Percentiles rank a stretch among this genome's conserved stretches.
phyloP scores from a whole-genome alignment of 164 flowering plant species.

The Tetracentron sinense region DNA sequence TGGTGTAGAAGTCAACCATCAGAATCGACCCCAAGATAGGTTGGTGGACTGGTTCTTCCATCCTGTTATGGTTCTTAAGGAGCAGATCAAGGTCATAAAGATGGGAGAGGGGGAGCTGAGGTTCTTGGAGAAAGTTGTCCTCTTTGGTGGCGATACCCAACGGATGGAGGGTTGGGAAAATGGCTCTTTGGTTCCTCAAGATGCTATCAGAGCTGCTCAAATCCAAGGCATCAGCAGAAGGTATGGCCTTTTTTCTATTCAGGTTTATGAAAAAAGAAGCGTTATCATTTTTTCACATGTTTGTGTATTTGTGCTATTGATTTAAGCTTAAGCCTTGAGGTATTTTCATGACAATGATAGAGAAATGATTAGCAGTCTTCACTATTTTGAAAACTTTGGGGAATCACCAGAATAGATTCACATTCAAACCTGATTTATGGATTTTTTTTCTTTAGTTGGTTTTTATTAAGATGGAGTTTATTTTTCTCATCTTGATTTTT shows the following conservation, averaged over 20 bases:
- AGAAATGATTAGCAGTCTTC: too few species aligned
- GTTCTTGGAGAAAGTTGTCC: constrained; percentile 44
- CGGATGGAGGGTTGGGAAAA: constrained; percentile 47
- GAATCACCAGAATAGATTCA: too few species aligned
- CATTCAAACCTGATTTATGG: too few species aligned
- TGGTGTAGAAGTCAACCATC: constrained; percentile 39
- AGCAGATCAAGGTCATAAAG: constrained; percentile 41
- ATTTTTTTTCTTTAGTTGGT: too few species aligned
- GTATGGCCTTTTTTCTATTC: too few species aligned
- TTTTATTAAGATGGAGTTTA: too few species aligned
- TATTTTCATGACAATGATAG: too few species aligned
- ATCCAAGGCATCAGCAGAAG: constrained; percentile 61
- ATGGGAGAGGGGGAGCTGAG: constrained; percentile 38
- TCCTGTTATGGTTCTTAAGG: constrained; percentile 55
- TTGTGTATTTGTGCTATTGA: neutral
- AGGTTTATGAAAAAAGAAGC: too few species aligned
- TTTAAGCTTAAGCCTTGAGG: too few species aligned
- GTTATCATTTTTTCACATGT: too few species aligned
- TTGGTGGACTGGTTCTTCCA: constrained; percentile 64
- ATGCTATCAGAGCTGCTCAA: constrained; percentile 58
- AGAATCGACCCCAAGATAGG: constrained; percentile 56
- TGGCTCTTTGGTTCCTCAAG: constrained; percentile 33
- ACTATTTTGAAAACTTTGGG: too few species aligned
- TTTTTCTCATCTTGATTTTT: too few species aligned
- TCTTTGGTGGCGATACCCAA: constrained; percentile 35